Evolutionary conservation across 805 yeast species (phyloP), one percentile per base, ranked within the genome.

Genomic region (Candida stauntonica): DNA sequence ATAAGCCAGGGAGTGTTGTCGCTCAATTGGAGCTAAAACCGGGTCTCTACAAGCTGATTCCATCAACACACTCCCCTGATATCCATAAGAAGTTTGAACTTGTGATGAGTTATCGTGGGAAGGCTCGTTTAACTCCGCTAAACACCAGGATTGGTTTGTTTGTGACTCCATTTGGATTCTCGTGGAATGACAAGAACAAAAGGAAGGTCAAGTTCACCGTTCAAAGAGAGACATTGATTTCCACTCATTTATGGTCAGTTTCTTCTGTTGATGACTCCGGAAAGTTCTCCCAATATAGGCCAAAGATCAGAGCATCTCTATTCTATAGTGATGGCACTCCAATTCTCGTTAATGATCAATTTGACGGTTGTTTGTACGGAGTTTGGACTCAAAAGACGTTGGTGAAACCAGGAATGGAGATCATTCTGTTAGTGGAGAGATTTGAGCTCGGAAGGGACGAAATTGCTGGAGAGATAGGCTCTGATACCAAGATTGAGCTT

Each of bases 381-480:
- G 51, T 68, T 4, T 72, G 66, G 58, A 8, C 51, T 5, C 31
- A 39, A 2, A 21, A 40, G n/a, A 24, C 46, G 1, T 12, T 5
- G 1, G 36, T 54, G 2, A 18, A 17, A 3, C 31, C 62, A 4
- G 51, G 51, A 0, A 42, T 38, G 2, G 67, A 62, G 0, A 45
- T 70, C 38, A 57, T 70, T 4, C 41, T 73, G 7, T 50, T 73
- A 17, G 54, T 71, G n/a, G 79, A 73, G 46, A 48, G 79, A 28
- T 69, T 73, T 41, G 79, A 73, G 43, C 47, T 54, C 5, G 79
- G 79, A 0, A 36, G 45, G 5, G 79, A 74, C 6, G 46, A 44
- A 3, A 49, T 68, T 17, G 43, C 58, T 7, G 61, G 72, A 1
- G 63, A 62, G 13, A 52, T 68, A 24, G 79, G 76, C 4, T 50